phyloP scores from a whole-genome alignment of 176 grass and related monocot species.

The Tillandsia fasciculata region DNA sequence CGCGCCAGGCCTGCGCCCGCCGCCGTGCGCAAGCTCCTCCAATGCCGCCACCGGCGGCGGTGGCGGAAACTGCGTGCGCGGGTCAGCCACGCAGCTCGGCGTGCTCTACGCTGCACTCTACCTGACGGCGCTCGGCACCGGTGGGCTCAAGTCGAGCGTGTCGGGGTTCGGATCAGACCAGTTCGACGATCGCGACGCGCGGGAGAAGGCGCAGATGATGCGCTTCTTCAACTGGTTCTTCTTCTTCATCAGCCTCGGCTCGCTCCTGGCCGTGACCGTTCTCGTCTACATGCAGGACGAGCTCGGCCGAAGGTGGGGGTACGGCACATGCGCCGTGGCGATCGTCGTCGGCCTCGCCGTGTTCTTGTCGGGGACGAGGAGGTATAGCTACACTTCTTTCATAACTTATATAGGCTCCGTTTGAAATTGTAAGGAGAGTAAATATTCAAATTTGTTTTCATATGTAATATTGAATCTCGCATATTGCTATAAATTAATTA shows the following conservation, averaged over 20 bases:
- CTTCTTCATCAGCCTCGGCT: conserved; percentile 93
- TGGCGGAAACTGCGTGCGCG: conserved; percentile 20
- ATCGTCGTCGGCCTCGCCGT: conserved; percentile 47
- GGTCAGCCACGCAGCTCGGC: conserved; percentile 40
- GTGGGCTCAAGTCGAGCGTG: conserved; percentile 78
- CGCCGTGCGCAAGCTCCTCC: conserved; percentile 19
- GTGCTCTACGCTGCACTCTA: conserved; percentile 67
- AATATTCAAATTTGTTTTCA: too few species aligned
- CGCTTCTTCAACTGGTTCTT: conserved; percentile 97
- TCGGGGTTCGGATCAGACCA: conserved; percentile 94
- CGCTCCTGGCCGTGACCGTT: conserved; percentile 71
- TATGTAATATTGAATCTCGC: too few species aligned
- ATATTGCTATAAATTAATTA: too few species aligned
- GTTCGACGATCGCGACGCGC: conserved; percentile 51
- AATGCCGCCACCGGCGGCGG: neutral
- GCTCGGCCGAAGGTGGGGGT: conserved; percentile 51
- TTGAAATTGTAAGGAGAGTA: too few species aligned
- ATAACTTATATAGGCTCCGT: too few species aligned
- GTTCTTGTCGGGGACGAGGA: conserved; percentile 53
- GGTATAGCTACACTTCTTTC: conserved; percentile 8
- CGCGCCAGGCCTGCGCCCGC: conserved; percentile 37
- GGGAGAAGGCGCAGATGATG: conserved; percentile 67
- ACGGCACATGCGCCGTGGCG: conserved; percentile 49
- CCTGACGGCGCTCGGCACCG: conserved; percentile 74
- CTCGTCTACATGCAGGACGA: conserved; percentile 93